These are phyloP conservation scores for Hibiscus tridactylites DNA, from an alignment of 345 rosid species.

Conservation along the genomic window DNA sequence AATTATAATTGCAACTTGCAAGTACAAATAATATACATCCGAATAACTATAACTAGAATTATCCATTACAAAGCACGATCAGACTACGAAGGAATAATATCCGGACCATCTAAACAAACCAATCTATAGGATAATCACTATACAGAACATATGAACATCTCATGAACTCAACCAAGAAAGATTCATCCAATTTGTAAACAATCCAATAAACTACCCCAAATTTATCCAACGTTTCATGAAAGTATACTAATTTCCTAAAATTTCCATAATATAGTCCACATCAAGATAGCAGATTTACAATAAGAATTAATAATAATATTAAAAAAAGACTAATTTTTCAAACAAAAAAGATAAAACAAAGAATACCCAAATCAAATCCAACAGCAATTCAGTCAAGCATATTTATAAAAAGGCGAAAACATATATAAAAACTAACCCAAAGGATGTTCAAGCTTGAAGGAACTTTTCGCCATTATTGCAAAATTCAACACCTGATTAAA, in stretches of 20 bases:
- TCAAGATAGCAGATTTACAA: not conserved
- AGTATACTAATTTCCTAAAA: not conserved
- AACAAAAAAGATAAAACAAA: not conserved
- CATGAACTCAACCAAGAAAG: not conserved
- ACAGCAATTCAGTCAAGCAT: not conserved
- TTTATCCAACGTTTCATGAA: not conserved
- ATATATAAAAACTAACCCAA: slow-evolving; percentile 36
- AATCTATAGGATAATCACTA: not conserved
- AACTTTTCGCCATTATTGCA: slow-evolving; percentile 47
- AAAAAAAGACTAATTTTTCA: not conserved
- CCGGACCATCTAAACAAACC: not conserved
- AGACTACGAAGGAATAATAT: too few species aligned
- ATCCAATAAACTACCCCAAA: not conserved
- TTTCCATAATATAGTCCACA: not conserved
- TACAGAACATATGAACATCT: not conserved
- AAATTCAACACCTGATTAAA: slow-evolving; percentile 11
- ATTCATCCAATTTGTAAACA: not conserved
- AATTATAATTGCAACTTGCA: too few species aligned
- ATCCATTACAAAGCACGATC: too few species aligned
- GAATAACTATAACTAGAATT: too few species aligned
- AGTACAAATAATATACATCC: too few species aligned
- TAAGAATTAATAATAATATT: not conserved
- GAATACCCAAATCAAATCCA: not conserved
- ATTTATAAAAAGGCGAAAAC: too few species aligned
- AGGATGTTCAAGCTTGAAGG: slow-evolving; percentile 64